Conservation (phyloP, 106 monocot species). For the Amphibolis antarctica region DNA sequence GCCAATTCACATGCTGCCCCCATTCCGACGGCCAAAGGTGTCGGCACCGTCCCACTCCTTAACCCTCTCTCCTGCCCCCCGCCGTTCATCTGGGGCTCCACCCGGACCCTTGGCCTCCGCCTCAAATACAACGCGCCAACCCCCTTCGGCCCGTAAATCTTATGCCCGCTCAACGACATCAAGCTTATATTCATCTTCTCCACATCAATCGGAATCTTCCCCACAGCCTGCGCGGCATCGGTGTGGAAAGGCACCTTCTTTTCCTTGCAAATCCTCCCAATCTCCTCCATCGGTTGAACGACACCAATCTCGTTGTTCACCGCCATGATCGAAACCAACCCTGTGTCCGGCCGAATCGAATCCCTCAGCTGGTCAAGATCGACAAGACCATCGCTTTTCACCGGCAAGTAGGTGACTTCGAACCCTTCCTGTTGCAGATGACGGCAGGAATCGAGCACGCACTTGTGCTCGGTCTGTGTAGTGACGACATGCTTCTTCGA, state of each 20-base stretch:
- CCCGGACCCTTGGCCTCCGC: conserved; percentile 64
- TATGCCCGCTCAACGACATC: conserved; percentile 92
- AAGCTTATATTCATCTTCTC: conserved; percentile 73
- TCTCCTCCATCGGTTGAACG: conserved; percentile 85
- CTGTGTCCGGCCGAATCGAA: conserved; percentile 79
- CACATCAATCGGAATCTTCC: conserved; percentile 86
- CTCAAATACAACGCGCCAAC: conserved; percentile 82
- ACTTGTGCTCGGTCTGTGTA: conserved; percentile 99
- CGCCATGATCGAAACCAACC: conserved; percentile 87
- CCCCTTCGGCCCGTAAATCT: conserved; percentile 96
- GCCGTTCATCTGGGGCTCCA: conserved; percentile 96
- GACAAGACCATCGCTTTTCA: conserved; percentile 60
- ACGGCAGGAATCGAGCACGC: conserved; percentile 97
- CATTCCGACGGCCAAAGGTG: conserved; percentile 78
- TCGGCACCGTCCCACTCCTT: conserved; percentile 84
- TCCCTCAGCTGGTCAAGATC: conserved; percentile 46
- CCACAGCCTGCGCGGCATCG: conserved; percentile 85
- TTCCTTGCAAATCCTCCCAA: conserved; percentile 69
- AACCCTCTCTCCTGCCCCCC: conserved; percentile 97
- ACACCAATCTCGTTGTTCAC: conserved; percentile 99
- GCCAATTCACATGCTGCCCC: conserved; percentile 91
- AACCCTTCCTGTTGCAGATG: conserved; percentile 94
- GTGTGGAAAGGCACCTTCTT: conserved; percentile 78
- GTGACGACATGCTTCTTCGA: conserved; percentile 74
- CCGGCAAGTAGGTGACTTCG: conserved; percentile 87